These are phyloP conservation scores for Allantophomopsis cytisporea DNA, from an alignment of 2,329 filamentous ascomycete genomes.

Conservation along the genomic window DNA sequence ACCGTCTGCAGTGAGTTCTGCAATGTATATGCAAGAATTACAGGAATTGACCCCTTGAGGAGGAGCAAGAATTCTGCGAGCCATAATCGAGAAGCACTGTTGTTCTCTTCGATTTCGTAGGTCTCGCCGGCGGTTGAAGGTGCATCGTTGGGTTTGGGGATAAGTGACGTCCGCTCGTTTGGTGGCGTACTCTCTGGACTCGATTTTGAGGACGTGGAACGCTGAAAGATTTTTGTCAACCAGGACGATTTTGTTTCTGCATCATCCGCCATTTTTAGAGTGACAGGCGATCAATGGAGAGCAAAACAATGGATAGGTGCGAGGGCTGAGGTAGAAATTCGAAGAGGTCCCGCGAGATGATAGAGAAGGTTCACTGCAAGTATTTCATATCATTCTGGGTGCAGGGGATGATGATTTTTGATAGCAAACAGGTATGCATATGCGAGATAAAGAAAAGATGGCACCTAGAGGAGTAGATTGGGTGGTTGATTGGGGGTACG, in stretches of 20 bases:
- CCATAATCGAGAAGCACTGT: slow-evolving; percentile 18
- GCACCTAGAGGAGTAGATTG: too few relatives aligned
- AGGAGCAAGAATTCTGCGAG: slow-evolving; percentile 52
- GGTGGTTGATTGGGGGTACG: too few relatives aligned
- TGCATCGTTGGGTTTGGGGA: slow-evolving; percentile 8
- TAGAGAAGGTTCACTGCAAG: too few relatives aligned
- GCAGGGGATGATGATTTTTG: too few relatives aligned
- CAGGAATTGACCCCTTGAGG: slow-evolving; percentile 55
- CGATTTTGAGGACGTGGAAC: slow-evolving; percentile 2
- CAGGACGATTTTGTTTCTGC: slow-evolving; percentile 8
- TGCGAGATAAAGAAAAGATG: too few relatives aligned
- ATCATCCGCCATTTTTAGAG: slow-evolving; percentile 4
- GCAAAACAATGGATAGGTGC: too few relatives aligned
- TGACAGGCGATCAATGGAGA: too few relatives aligned
- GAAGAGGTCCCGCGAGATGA: too few relatives aligned
- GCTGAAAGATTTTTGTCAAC: slow-evolving; percentile 13
- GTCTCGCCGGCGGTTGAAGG: slow-evolving; percentile 9
- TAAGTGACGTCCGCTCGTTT: slow-evolving; percentile 16
- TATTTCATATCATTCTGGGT: too few relatives aligned
- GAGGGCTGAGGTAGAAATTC: too few relatives aligned
- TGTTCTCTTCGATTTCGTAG: slow-evolving; percentile 10
- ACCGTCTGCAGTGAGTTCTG: slow-evolving; percentile 78
- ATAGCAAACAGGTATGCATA: too few relatives aligned
- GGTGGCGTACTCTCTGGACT: slow-evolving; percentile 10
- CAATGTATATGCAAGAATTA: slow-evolving; percentile 73